Evolutionary conservation across 2,329 filamentous ascomycete genomes (phyloP), one percentile per base, ranked within the genome.

Genomic region (Westerdykella sp.): DNA sequence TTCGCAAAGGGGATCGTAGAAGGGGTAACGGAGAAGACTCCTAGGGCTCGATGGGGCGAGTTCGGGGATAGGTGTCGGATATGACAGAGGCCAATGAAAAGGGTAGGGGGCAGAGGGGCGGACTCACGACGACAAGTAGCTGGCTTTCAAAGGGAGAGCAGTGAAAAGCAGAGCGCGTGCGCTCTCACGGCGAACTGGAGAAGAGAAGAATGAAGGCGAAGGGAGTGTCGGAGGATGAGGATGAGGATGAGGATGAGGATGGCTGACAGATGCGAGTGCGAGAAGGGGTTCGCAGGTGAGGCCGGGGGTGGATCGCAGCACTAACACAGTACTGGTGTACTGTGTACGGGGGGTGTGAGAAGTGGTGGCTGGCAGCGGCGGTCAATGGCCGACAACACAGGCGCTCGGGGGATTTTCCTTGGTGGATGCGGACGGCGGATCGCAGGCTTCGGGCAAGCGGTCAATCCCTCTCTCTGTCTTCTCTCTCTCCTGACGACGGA

Each of bases 301-400:
- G 25, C 25, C 7, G 25, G 25, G 25, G 25, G 25, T 28, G 25
- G 25, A 10, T 28, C 25, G 25, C 25, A 28, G 25, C 25, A 10
- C 18, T 3, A 21, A 3, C n/a, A n/a, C n/a, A n/a, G n/a, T n/a
- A n/a, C n/a, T n/a, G n/a, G n/a, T n/a, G n/a, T 21, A 34, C 39
- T 25, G 36, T 32, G 23, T 41, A 38, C 38, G 30, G 38, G 45
- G 41, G 40, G 5, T 13, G 38, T 39, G 39, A 44, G 21, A 48
- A 51, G 53, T 55, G 46, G 51, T 51, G 56, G 51, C 54, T 50
- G 53, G 54, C 57, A 49, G 54, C 55, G 57, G 49, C 53, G 47
- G 47, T 45, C 45, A 47, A 44, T 45, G 32, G 34, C 34, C 51
- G 46, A 50, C 52, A 47, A 50, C 46, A 50, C 51, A 15, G 32